phyloP scores from a whole-genome alignment of 1,284 basidiomycete genomes.

The Xanthoconium separans region DNA sequence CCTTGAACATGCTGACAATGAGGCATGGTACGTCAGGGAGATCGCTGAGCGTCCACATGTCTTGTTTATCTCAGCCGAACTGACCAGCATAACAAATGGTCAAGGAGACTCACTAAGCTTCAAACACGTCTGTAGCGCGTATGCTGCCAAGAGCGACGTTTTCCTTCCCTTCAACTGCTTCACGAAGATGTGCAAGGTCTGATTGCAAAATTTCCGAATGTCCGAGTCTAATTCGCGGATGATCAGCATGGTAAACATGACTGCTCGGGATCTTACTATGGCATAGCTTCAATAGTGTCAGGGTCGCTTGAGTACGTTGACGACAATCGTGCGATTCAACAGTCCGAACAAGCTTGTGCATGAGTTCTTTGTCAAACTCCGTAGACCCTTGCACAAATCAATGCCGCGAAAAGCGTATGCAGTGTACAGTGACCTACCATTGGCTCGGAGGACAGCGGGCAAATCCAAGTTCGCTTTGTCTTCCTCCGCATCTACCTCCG shows the following conservation, averaged over 20 bases:
- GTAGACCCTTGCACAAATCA: too few species aligned
- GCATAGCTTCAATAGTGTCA: not conserved
- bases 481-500: not conserved
- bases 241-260: not conserved
- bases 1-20: too few species aligned
- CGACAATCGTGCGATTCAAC: too few species aligned
- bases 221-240: not conserved
- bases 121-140: constrained; percentile 4
- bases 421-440: too few species aligned
- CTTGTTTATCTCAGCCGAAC: not conserved
- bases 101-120: not conserved
- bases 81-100: not conserved
- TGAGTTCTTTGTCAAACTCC: too few species aligned
- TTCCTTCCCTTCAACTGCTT: not conserved
- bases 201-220: not conserved
- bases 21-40: not conserved
- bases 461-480: too few species aligned
- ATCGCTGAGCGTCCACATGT: not conserved
- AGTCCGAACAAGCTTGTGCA: too few species aligned
- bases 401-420: too few species aligned
- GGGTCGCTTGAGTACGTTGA: too few species aligned
- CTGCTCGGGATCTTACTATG: not conserved
- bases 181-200: constrained; percentile 1
- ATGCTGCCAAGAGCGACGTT: not conserved
- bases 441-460: too few species aligned